Evolutionary conservation across 441 rosid species (phyloP), one percentile per base, ranked within the genome.

Genomic region (Theobroma grandiflorum): DNA sequence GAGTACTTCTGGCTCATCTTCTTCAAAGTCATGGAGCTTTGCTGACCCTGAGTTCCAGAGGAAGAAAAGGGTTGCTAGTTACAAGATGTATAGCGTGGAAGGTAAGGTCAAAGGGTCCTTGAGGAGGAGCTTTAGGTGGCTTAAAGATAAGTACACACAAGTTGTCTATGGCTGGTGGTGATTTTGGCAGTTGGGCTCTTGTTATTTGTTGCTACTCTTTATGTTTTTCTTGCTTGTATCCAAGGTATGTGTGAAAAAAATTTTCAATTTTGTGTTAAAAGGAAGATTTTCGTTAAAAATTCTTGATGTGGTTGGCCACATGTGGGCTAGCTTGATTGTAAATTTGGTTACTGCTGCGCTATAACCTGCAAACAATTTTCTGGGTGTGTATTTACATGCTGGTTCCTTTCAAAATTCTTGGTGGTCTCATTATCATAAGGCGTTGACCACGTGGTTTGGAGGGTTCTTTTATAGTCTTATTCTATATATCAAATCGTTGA

Each of bases 11-110:
- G 90, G 83, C 74, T 87, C 93, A 11, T 82, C 85, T 45, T 89
- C 86, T 75, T 88, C 94, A 0, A 90, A 86, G 42, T 71, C 89
- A 0, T 94, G 96, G 98, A 88, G 83, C 76, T 47, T 90, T 2
- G 31, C 70, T 10, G 98, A 95, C 82, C 95, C 98, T 59, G 98
- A 95, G 84, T 87, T 94, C 57, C 90, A 89, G 70, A 86, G 99
- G 92, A 95, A 89, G 90, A 93, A 87, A 87, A 89, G 99, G 86
- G 96, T 95, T 76, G 98, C 99, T 33, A 86, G 93, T 84, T 95
- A 95, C 62, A 95, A 92, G 86, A 94, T 90, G 97, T 95, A 92
- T 77, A 81, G 91, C 74, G 97, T 87, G 64, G 97, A 95, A 80
- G 97, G 96, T 10, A 91, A 94, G 83, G 93, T 92, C 80, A 95